A percentile compares a stretch with the other conserved stretches of the same genome.
Conservation (phyloP, 768 basidiomycete species). For the Rubroboletus pulcherrimus region DNA sequence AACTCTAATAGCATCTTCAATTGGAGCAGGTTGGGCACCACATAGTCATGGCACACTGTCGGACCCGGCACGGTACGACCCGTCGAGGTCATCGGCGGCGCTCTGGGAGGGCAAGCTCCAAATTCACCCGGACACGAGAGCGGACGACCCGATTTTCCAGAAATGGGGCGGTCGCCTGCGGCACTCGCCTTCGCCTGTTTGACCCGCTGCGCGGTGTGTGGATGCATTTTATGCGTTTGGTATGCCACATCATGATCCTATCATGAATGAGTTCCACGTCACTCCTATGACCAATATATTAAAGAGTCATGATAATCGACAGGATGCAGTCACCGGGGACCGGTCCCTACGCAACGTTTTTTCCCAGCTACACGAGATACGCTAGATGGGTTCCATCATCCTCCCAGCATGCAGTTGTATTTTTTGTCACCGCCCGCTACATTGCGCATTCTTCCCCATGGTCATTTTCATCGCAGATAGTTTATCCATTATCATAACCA, state of each 20-base stretch:
- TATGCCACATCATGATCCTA: conserved; percentile 1
- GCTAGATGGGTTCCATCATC: neutral
- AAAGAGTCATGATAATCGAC: conserved; percentile 6
- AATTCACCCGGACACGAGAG: conserved; percentile 80
- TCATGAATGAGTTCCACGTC: conserved; percentile 5
- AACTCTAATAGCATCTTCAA: conserved; percentile 65
- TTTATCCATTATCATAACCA: conserved; percentile 22
- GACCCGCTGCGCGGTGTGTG: conserved; percentile 3
- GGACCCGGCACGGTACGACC: conserved; percentile 73
- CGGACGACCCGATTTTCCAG: conserved; percentile 51
- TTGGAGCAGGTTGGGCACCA: conserved; percentile 64
- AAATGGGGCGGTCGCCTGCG: conserved; percentile 28
- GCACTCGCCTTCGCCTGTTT: conserved; percentile 17
- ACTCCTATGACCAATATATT: conserved; percentile 11
- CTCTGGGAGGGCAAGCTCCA: conserved; percentile 84
- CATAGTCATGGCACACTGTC: conserved; percentile 56
- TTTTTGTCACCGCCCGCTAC: neutral
- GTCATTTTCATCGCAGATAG: conserved; percentile 16
- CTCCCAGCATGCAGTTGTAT: neutral
- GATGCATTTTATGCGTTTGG: neutral
- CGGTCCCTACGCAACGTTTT: conserved; percentile 8
- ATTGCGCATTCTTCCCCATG: neutral
- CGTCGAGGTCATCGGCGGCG: conserved; percentile 76
- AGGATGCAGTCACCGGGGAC: conserved; percentile 4
- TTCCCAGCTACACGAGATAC: neutral